Evolutionary conservation across 1,139 yeast species (phyloP).

Genomic region (Zhuliangozyma parablackwelliae): DNA sequence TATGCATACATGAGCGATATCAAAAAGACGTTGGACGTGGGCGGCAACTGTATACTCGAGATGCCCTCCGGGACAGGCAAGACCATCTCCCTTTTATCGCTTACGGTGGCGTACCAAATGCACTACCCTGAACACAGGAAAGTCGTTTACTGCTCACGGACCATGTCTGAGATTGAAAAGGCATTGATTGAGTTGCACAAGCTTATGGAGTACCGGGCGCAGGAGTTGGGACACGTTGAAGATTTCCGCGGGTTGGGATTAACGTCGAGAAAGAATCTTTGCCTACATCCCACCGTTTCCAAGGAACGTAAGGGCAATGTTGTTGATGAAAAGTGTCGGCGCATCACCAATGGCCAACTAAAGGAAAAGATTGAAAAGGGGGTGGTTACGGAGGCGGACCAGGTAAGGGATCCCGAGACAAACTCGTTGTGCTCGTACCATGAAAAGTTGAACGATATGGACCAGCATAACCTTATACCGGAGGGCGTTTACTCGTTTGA

Average conservation of each 20-base stretch:
- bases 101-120: constrained; percentile 94
- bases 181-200: constrained; percentile 90
- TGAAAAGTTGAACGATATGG: constrained; percentile 79
- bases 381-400: constrained; percentile 53
- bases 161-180: constrained; percentile 98
- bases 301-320: constrained; percentile 88
- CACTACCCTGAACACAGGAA: constrained; percentile 92
- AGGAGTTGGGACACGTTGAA: constrained; percentile 78
- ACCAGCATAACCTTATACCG: constrained; percentile 85
- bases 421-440: constrained; percentile 66
- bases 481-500: constrained; percentile 95
- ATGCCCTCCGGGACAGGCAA: constrained; percentile 99
- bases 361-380: constrained; percentile 58
- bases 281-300: constrained; percentile 84
- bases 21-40: constrained; percentile 88
- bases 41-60: constrained; percentile 95
- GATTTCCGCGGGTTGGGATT: constrained; percentile 91
- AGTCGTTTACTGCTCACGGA: constrained; percentile 95
- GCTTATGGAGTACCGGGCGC: constrained; percentile 79
- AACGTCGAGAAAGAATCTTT: constrained; percentile 88
- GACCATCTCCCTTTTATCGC: constrained; percentile 83
- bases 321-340: constrained; percentile 94
- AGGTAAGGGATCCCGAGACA: constrained; percentile 32
- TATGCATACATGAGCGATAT: constrained; percentile 96
- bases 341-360: constrained; percentile 89